These are phyloP conservation scores for Coemansia pectinata DNA, from an alignment of 192 early-diverging fungal genomes.

Conservation along the genomic window DNA sequence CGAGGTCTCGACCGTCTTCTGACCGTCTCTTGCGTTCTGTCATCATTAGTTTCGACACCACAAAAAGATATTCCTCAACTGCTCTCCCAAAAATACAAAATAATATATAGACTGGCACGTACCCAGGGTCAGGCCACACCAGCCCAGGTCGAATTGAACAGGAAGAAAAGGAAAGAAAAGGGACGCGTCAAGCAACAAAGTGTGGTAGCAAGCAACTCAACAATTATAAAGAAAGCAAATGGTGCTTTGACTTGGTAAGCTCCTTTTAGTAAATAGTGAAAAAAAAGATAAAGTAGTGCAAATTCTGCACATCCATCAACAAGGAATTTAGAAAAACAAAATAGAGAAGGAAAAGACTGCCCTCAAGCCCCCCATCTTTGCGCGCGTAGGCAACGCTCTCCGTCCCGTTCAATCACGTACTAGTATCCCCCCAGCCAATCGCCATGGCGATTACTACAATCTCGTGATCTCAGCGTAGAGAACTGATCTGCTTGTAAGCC, in stretches of 20 bases:
- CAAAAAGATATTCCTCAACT: background rate
- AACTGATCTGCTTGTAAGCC: background rate
- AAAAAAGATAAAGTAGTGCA: background rate
- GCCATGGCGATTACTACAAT: background rate
- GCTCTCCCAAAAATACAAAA: background rate
- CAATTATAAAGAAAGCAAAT: slow-evolving; percentile 3
- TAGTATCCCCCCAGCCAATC: background rate
- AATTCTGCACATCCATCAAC: background rate
- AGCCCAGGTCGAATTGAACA: background rate
- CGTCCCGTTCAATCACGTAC: background rate
- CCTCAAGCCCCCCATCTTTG: no score
- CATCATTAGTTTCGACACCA: slow-evolving; percentile 33
- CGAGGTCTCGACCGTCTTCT: slow-evolving; percentile 49
- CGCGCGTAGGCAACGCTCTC: background rate
- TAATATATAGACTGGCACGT: background rate
- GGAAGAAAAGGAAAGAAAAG: background rate
- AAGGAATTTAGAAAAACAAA: background rate
- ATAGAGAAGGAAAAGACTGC: background rate
- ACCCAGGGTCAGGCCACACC: slow-evolving; percentile 1
- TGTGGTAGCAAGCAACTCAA: background rate
- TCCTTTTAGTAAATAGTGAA: no score
- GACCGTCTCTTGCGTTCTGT: slow-evolving; percentile 54
- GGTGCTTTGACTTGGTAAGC: background rate
- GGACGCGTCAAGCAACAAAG: background rate
- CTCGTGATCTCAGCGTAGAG: background rate